Base-by-base conservation (phyloP, 192 early-diverging fungal species). In the Coemansia sp. region DNA sequence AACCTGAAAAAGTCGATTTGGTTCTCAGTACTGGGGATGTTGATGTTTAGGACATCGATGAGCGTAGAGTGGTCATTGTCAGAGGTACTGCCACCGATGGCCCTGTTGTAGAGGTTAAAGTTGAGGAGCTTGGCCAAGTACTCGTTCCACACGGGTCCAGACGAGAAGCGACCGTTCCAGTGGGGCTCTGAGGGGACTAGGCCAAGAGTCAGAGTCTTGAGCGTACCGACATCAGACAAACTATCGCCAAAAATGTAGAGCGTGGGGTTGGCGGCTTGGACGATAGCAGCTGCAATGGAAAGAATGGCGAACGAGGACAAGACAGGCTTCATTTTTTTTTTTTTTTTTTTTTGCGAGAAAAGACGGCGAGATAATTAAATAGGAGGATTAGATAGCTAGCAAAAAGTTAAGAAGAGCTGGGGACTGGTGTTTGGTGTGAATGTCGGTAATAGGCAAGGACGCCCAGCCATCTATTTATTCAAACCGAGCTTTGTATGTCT, bases 131-230 rank as follows among this genome's bases (percentile, higher is more conserved):
- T 73, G 55, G 67, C 72, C n/a, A 67, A 37, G 23, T 78, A 78
- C 68, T 78, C 76, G 63, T 73, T 74, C 76, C 76, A 78, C 17
- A 74, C 72, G 3, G 71, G 72, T 11, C 76, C 72, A 0, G 64
- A 68, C 0, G 67, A 70, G 38, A 74, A 73, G 5, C 72, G 76
- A 36, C 76, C 76, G 11, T 78, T 11, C 76, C 76, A 78, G 51
- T 78, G 66, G 0, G 67, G 62, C n/a, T 12, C 19, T 0, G 70
- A 57, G 15, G 75, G 74, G 7, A 76, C 14, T 42, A 77, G 62
- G 1, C 71, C 71, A 27, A 65, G 48, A 5, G 71, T 77, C 37
- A 73, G 45, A 11, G 68, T 27, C n/a, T 51, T 48, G 32, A 76
- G 65, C 19, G 68, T 70, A 2, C 76, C 76, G 19, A 67, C 15